Base-by-base conservation (phyloP, 805 yeast species). In the Dipodascopsis tothii region DNA sequence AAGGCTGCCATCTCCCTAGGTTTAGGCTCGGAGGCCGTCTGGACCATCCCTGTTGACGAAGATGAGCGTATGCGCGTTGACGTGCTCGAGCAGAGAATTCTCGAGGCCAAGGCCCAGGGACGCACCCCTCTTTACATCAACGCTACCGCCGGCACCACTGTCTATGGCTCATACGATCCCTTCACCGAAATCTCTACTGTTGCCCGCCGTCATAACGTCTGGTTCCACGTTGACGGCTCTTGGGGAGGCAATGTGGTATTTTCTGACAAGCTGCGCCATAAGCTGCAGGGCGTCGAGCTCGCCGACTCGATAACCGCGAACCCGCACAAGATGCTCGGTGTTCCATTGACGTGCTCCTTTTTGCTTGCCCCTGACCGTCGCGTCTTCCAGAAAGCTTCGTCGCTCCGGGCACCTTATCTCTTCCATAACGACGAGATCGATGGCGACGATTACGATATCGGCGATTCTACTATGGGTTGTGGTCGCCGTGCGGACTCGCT, bases 401-500 rank as follows among this genome's bases (percentile, higher is more conserved):
- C 94, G 2, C 66, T 85, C 40, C 67, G 71, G 25, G 95, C 95
- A 0, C 92, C 92, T 3, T 85, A 84, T 59, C 65, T 84, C 35
- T 84, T 84, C 72, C 95, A 84, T 58, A 69, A 70, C 44, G 61
- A 65, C n/a, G 74, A 68, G 3, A 81, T 74, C 21, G 77, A 74
- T 28, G 66, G 56, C 21, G 74, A 71, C 41, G 68, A 72, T 60
- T 81, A 68, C 57, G 95, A 84, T 54, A 71, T 84, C 44, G 95
- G 90, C 0, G 90, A 83, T 60, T 94, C 92, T 11, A 85, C 95
- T 2, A 80, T 85, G 88, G 94, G 94, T 5, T 84, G 95, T 60
- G 95, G 95, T 11, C 74, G 95, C 54, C 72, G 95, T 43, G 78
- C 92, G 0, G 95, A 85, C 60, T 75, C 90, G 2, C 66, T 84